These are phyloP conservation scores for Alternaria consortialis DNA, from an alignment of 2,329 filamentous ascomycete genomes.

Conservation along the genomic window DNA sequence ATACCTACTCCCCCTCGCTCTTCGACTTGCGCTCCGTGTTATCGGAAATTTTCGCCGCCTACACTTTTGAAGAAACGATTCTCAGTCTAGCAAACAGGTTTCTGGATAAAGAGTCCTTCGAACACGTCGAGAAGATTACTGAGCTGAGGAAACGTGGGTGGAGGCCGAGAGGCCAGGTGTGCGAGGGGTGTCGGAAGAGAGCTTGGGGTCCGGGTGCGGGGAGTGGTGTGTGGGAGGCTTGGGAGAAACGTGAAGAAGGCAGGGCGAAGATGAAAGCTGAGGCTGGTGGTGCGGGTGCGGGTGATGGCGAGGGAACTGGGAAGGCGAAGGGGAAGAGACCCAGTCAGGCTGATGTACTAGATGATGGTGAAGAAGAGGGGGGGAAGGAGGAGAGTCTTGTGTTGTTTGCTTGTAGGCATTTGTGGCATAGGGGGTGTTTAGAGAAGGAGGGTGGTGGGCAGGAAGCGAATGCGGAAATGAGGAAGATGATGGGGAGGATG, in stretches of 20 bases:
- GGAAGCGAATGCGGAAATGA: slow-evolving; percentile 3
- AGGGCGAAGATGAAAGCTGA: slow-evolving; percentile 56
- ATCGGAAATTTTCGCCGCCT: slow-evolving; percentile 90
- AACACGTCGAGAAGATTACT: slow-evolving; percentile 78
- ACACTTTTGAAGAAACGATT: slow-evolving; percentile 93
- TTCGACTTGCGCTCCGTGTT: slow-evolving; percentile 87
- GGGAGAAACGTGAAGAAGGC: slow-evolving; percentile 67
- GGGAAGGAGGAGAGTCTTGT: slow-evolving; percentile 32
- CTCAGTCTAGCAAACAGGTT: slow-evolving; percentile 85
- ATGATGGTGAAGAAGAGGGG: slow-evolving; percentile 7
- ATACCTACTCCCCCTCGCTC: slow-evolving; percentile 78
- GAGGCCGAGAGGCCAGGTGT: slow-evolving; percentile 85
- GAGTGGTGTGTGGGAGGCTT: slow-evolving; percentile 79
- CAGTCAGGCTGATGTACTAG: slow-evolving; percentile 17
- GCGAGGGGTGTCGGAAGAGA: slow-evolving; percentile 82
- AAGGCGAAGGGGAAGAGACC: slow-evolving; percentile 51
- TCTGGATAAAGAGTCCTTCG: slow-evolving; percentile 87
- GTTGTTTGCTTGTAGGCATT: slow-evolving; percentile 53
- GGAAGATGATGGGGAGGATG: slow-evolving; percentile 11
- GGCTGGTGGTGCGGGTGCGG: slow-evolving; percentile 56
- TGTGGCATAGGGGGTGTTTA: slow-evolving; percentile 51
- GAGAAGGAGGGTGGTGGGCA: slow-evolving; percentile 23
- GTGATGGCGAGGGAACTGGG: slow-evolving; percentile 51
- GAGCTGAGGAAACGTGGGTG: slow-evolving; percentile 83
- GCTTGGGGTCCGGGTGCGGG: slow-evolving; percentile 91